Conservation (phyloP, 225 moss, liverwort and hornwort genomes). For the Physcomitrellopsis africana region DNA sequence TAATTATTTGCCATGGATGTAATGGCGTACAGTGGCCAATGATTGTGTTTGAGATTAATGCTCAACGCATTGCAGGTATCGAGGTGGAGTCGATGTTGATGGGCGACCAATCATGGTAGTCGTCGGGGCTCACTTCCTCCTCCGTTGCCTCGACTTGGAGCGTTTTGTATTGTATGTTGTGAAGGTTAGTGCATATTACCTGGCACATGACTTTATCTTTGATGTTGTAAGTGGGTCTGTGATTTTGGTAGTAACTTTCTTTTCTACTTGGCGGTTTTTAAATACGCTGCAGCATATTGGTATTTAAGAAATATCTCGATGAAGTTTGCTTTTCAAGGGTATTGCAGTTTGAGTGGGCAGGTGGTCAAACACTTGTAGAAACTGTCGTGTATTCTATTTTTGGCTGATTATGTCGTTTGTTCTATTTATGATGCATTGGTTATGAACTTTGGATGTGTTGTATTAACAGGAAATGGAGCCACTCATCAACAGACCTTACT, state of each 20-base stretch:
- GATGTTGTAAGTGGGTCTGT: conserved; percentile 11
- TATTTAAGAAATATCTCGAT: not conserved
- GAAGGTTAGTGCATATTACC: conserved; percentile 57
- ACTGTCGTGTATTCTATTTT: not conserved
- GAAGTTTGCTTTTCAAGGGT: not conserved
- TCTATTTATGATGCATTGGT: not conserved
- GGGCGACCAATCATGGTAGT: conserved; percentile 95
- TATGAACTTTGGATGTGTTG: conserved; percentile 15
- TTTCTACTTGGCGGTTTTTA: not conserved
- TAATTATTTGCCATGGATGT: conserved; percentile 15
- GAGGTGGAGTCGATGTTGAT: conserved; percentile 96
- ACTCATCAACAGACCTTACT: conserved; percentile 86
- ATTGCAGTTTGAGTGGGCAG: conserved; percentile 12
- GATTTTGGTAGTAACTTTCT: not conserved
- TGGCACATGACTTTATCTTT: conserved; percentile 20
- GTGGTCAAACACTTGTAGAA: not conserved
- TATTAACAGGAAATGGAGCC: conserved; percentile 87
- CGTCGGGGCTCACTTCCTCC: conserved; percentile 98
- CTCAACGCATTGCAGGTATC: conserved; percentile 66
- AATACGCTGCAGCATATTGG: not conserved
- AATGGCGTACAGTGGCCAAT: not conserved
- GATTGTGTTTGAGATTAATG: conserved; percentile 25
- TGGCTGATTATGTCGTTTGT: not conserved
- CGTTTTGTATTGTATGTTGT: conserved; percentile 96
- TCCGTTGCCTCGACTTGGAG: conserved; percentile 97